phyloP scores from a whole-genome alignment of 306 rosid species.

The Bauhinia variegata region DNA sequence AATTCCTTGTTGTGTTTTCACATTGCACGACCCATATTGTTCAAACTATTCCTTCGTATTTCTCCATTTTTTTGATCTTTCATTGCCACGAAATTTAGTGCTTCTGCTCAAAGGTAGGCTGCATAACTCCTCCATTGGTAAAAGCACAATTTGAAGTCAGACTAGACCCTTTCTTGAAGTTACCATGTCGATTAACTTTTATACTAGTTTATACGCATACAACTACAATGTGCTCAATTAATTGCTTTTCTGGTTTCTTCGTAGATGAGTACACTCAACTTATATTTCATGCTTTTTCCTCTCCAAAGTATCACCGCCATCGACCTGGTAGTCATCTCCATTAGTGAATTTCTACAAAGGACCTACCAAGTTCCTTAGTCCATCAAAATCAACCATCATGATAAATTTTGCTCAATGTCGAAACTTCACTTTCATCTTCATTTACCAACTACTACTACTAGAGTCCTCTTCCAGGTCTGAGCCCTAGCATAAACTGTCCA shows the following conservation, averaged over 20 bases:
- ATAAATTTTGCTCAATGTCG: not conserved
- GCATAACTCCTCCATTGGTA: not conserved
- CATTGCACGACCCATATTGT: not conserved
- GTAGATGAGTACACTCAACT: not conserved
- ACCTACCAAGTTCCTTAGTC: not conserved
- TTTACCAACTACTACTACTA: no score
- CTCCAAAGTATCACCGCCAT: not conserved
- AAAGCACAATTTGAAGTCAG: no score
- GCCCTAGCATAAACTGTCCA: no score
- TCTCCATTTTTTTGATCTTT: no score
- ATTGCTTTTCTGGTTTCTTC: not conserved
- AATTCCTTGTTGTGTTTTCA: not conserved
- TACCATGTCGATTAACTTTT: not conserved
- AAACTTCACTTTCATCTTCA: no score
- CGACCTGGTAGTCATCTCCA: not conserved
- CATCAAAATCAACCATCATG: no score
- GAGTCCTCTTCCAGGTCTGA: no score
- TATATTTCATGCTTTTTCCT: not conserved
- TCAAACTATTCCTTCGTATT: not conserved
- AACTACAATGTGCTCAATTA: not conserved
- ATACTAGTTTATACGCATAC: not conserved
- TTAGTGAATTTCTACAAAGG: not conserved
- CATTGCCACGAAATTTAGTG: not conserved
- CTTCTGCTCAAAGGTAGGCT: no score
- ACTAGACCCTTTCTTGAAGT: no score